phyloP scores from a whole-genome alignment of 75 land plant genomes.

The Selaginella tamariscina region DNA sequence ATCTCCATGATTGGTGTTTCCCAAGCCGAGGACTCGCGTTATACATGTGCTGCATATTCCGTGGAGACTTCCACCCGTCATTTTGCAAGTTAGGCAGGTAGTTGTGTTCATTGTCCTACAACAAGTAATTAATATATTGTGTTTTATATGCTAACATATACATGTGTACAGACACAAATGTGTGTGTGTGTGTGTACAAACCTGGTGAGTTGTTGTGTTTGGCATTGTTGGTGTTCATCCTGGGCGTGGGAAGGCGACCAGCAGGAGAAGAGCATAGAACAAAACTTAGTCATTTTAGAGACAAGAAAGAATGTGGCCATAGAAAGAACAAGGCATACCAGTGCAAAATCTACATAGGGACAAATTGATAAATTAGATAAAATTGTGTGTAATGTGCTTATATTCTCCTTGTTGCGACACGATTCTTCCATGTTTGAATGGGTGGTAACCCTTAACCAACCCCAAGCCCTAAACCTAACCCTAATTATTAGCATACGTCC shows the following conservation, averaged over 20 bases:
- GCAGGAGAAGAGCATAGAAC: background rate
- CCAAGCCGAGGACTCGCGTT: background rate
- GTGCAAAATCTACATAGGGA: background rate
- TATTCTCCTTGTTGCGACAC: too few relatives aligned
- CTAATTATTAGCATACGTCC: too few relatives aligned
- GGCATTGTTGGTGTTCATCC: background rate
- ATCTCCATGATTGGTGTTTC: background rate
- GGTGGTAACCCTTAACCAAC: too few relatives aligned
- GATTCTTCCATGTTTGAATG: too few relatives aligned
- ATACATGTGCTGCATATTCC: background rate
- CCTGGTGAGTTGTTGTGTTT: background rate
- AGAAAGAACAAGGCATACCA: background rate
- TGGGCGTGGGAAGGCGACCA: background rate
- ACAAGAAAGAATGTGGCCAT: background rate
- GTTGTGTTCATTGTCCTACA: background rate
- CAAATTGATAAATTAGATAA: too few relatives aligned
- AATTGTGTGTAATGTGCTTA: too few relatives aligned
- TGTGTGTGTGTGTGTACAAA: too few relatives aligned
- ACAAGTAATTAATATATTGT: too few relatives aligned
- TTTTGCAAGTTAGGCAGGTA: background rate
- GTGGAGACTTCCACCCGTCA: background rate
- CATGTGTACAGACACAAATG: too few relatives aligned
- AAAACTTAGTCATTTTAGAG: background rate
- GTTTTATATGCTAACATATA: too few relatives aligned
- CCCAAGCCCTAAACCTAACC: too few relatives aligned